Base-by-base conservation (phyloP, 192 early-diverging fungal species). In the Gamsiella multidivaricata region DNA sequence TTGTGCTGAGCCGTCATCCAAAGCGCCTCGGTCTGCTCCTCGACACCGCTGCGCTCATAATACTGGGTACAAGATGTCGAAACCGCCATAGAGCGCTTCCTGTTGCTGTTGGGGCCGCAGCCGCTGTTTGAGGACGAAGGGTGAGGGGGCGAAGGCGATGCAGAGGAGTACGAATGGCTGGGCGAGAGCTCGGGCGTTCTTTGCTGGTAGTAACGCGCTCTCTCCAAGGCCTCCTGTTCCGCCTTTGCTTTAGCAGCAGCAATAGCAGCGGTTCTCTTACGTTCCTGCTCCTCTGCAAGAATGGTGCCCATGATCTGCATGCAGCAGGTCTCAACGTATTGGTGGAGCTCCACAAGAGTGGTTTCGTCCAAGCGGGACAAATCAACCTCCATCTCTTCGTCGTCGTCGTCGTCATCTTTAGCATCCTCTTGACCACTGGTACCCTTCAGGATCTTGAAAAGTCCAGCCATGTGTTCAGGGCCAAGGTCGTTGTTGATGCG, bases 401-500 rank as follows among this genome's bases (percentile, higher is more conserved):
- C 67, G 20, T 68, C 65, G 10, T 69, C 67, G 20, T 69, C 65
- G 25, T 78, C 73, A 8, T 45, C 54, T 2, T 49, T 61, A 17
- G 32, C 43, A 15, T 67, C 56, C 5, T 51, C 54, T 36, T 57
- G 45, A n/a, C 22, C 56, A 17, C 18, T 41, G 17, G 65, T 17
- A 14, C 73, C 61, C 46, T 57, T 78, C 34, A 78, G 33, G 55
- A 78, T 78, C 54, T 64, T 64, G 54, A 78, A 69, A 29, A 78
- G 54, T 14, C 74, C 74, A 28, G 74, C 25, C 74, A 78, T 78
- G 25, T 78, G 65, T 46, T 78, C 74, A 6, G 65, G 59, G 9
- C 74, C 74, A 4, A 78, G 55, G 31, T 78, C 74, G 43, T 78
- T 78, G 60, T 46, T 78, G 61, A 78, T 78, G 2, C 74, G 74